A percentile compares a stretch with the other conserved stretches of the same genome.
phyloP scores from a whole-genome alignment of 805 yeast genomes.

The Candida pseudofarinosa region DNA sequence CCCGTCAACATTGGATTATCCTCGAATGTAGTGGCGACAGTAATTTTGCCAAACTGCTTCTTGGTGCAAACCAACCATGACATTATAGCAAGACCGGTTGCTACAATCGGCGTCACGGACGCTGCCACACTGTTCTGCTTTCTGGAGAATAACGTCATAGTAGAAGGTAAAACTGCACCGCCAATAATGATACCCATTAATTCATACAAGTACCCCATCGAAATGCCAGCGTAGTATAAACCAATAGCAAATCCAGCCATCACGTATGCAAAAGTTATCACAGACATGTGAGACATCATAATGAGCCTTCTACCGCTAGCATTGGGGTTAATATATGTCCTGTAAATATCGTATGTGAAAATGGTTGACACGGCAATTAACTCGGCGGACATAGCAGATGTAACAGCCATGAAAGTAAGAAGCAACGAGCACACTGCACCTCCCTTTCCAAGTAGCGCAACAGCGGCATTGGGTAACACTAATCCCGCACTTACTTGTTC shows the following conservation, averaged over 20 bases:
- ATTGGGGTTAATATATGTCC: slow-evolving; percentile 71
- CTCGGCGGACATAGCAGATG: slow-evolving; percentile 90
- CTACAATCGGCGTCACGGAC: slow-evolving; percentile 69
- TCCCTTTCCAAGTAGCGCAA: slow-evolving; percentile 77
- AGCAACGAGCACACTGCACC: slow-evolving; percentile 83
- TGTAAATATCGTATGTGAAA: slow-evolving; percentile 81
- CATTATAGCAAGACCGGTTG: slow-evolving; percentile 69
- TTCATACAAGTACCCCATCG: slow-evolving; percentile 84
- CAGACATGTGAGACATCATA: slow-evolving; percentile 61
- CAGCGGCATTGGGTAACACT: slow-evolving; percentile 74
- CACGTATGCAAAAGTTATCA: slow-evolving; percentile 49
- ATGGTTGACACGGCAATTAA: slow-evolving; percentile 84
- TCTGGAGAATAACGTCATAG: slow-evolving; percentile 58
- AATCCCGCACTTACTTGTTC: slow-evolving; percentile 80
- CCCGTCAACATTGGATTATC: slow-evolving; percentile 90
- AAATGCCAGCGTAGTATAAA: slow-evolving; percentile 71
- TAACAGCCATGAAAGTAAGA: slow-evolving; percentile 85
- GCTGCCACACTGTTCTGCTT: slow-evolving; percentile 70
- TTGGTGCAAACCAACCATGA: slow-evolving; percentile 45
- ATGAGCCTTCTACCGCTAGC: slow-evolving; percentile 76
- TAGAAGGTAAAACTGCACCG: slow-evolving; percentile 78
- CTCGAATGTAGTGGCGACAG: slow-evolving; percentile 55
- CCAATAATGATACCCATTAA: slow-evolving; percentile 88
- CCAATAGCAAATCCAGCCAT: slow-evolving; percentile 87
- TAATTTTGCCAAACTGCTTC: slow-evolving; percentile 27